phyloP scores from a whole-genome alignment of 306 rosid genomes.

The Ormosia semicastrata region DNA sequence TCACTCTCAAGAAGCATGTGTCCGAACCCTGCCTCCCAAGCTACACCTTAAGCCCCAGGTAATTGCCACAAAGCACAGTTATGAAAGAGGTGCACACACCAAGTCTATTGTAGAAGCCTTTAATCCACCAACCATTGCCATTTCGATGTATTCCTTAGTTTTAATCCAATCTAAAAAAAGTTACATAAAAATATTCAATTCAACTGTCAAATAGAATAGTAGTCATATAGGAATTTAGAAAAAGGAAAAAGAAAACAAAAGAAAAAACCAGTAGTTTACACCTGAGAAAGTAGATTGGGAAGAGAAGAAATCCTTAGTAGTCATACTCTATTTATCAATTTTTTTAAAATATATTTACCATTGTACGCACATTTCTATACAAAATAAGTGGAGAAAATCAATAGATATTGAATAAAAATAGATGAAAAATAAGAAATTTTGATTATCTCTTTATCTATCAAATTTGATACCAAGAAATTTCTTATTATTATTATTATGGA shows the following conservation, averaged over 20 bases:
- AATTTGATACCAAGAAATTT: too few species aligned
- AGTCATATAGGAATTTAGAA: neutral
- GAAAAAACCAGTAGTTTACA: neutral
- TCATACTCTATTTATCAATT: neutral
- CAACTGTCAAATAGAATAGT: neutral
- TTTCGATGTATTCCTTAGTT: neutral
- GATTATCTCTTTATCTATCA: too few species aligned
- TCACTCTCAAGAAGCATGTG: neutral
- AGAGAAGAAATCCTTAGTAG: neutral
- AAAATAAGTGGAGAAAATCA: neutral
- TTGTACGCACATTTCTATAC: neutral
- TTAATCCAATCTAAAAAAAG: slow-evolving; percentile 5
- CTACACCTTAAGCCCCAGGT: neutral
- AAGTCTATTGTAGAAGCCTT: too few species aligned
- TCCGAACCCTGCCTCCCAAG: neutral
- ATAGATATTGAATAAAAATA: too few species aligned
- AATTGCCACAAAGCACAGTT: too few species aligned
- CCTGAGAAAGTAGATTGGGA: neutral
- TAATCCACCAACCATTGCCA: neutral
- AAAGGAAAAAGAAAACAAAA: too few species aligned
- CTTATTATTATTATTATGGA: too few species aligned
- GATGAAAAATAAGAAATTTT: too few species aligned
- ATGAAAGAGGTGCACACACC: too few species aligned
- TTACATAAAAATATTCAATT: neutral
- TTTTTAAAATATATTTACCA: neutral